phyloP scores from a whole-genome alignment of 2,329 filamentous ascomycete genomes.

The Microdochium nivale region DNA sequence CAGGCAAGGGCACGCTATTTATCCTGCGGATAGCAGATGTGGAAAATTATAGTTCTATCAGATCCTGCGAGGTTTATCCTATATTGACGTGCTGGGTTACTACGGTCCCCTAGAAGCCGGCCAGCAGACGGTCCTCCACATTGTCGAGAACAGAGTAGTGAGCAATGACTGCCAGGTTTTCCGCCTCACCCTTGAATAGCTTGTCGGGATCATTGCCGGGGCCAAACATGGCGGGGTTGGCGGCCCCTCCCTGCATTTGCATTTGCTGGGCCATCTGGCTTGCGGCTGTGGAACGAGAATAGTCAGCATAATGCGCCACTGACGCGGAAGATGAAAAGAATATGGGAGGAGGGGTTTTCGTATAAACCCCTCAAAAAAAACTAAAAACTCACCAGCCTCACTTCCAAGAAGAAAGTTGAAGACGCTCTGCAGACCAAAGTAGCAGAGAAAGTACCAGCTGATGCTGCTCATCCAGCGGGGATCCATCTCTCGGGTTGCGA shows the following conservation, averaged over 20 bases:
- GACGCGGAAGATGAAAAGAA: not conserved
- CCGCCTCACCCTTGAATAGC: conserved; percentile 83
- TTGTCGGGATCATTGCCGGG: conserved; percentile 94
- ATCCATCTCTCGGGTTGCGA: conserved; percentile 91
- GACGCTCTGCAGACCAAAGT: conserved; percentile 92
- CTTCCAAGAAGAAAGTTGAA: conserved; percentile 95
- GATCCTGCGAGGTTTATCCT: not conserved
- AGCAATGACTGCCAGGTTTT: conserved; percentile 92
- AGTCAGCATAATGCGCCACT: not conserved
- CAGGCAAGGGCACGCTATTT: not conserved
- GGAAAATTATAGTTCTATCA: conserved; percentile 1
- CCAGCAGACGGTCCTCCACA: conserved; percentile 76
- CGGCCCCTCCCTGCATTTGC: conserved; percentile 68
- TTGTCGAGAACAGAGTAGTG: conserved; percentile 87
- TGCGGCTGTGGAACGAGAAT: conserved; percentile 52
- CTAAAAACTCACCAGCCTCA: conserved; percentile 76
- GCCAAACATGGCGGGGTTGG: conserved; percentile 70
- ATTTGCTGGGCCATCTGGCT: conserved; percentile 85
- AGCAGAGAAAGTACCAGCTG: conserved; percentile 97
- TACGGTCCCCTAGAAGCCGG: conserved; percentile 18
- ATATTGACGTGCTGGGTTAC: not conserved
- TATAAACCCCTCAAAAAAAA: no score
- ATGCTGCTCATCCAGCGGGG: conserved; percentile 98
- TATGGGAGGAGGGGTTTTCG: no score
- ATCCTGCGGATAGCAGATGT: not conserved